These are phyloP conservation scores for Aspergillus novoparasiticus DNA, from an alignment of 2,329 filamentous ascomycete species.

Conservation along the genomic window DNA sequence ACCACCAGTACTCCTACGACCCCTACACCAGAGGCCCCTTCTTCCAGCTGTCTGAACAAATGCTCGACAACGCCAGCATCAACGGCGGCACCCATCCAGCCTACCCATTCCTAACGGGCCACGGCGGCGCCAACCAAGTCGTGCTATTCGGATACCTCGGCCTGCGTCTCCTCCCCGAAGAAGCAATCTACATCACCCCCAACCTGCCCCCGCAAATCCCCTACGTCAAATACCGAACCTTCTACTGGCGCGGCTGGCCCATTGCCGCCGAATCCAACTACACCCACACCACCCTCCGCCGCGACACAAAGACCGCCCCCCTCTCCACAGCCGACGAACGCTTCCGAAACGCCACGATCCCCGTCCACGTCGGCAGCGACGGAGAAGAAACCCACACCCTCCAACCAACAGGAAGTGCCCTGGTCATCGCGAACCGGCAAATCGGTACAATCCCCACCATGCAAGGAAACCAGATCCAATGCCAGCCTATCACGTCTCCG, in stretches of 20 bases:
- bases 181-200: constrained; percentile 63
- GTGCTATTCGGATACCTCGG: constrained; percentile 69
- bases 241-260: constrained; percentile 68
- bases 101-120: constrained; percentile 71
- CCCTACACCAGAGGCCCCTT: constrained; percentile 69
- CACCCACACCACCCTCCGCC: constrained; percentile 65
- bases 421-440: constrained; percentile 62
- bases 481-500: constrained; percentile 55
- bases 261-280: constrained; percentile 63
- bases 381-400: constrained; percentile 46
- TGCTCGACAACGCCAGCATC: constrained; percentile 59
- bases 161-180: constrained; percentile 61
- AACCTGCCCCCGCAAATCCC: constrained; percentile 67
- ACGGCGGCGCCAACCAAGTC: constrained; percentile 69
- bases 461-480: constrained; percentile 66
- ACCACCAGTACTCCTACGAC: constrained; percentile 63
- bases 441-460: constrained; percentile 58
- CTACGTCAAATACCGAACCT: constrained; percentile 61
- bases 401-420: constrained; percentile 46
- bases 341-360: constrained; percentile 59
- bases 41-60: constrained; percentile 72
- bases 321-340: constrained; percentile 57
- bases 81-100: constrained; percentile 71
- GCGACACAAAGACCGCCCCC: constrained; percentile 47
- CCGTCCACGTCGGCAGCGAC: constrained; percentile 58